Percentiles rank a stretch among this genome's conserved stretches.
Conservation (phyloP, 495 filamentous ascomycete species). For the Penicillium subrubescens region DNA sequence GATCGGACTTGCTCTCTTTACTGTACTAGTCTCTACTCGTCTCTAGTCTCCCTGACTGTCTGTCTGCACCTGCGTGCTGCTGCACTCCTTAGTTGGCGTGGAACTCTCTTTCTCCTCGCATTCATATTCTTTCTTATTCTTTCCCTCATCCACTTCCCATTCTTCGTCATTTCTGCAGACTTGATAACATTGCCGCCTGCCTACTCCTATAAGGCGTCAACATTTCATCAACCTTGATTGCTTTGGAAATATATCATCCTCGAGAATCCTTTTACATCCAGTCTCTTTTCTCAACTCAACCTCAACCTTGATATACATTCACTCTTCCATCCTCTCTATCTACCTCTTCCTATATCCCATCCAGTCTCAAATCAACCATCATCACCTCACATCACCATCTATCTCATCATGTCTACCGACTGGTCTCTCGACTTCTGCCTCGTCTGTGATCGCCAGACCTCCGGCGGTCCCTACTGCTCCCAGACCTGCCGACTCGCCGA, state of each 20-base stretch:
- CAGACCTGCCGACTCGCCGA: conserved; percentile 90
- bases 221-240: neutral
- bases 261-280: conserved; percentile 1
- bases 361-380: neutral
- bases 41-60: neutral
- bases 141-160: neutral
- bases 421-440: conserved; percentile 96
- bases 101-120: neutral
- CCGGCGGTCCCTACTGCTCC: conserved; percentile 82
- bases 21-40: too few relatives aligned
- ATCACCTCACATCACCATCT: too few relatives aligned
- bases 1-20: conserved; percentile 10
- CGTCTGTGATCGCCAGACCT: conserved; percentile 86
- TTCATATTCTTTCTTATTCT: conserved; percentile 3
- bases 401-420: conserved; percentile 63
- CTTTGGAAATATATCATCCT: neutral
- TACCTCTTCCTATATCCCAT: conserved; percentile 1
- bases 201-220: neutral
- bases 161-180: conserved; percentile 5
- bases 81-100: neutral
- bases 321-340: neutral
- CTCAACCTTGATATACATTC: neutral
- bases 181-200: conserved; percentile 2
- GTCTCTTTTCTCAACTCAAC: too few relatives aligned
- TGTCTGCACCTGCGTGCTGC: neutral